A percentile compares a stretch with the other conserved stretches of the same genome.
phyloP scores from a whole-genome alignment of 2,329 filamentous ascomycete genomes.

The Triangularia setosa region DNA sequence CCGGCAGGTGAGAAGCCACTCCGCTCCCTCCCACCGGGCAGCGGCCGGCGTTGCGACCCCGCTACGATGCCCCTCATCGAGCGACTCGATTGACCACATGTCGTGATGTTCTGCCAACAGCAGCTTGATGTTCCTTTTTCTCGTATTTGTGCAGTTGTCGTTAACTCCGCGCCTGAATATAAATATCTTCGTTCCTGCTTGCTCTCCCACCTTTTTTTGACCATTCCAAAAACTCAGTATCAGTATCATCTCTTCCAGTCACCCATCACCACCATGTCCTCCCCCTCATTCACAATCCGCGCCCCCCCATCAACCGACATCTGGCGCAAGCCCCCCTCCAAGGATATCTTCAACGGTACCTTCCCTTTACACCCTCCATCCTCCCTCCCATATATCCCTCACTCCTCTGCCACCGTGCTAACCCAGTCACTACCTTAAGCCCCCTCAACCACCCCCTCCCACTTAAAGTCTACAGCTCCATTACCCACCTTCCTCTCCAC shows the following conservation, averaged over 20 bases:
- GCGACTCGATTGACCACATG: not conserved
- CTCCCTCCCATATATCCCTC: slow-evolving; percentile 6
- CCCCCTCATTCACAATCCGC: slow-evolving; percentile 49
- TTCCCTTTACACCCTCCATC: too few relatives aligned
- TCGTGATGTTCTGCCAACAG: not conserved
- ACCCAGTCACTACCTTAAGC: not conserved
- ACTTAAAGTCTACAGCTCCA: slow-evolving; percentile 31
- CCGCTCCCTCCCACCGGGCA: not conserved
- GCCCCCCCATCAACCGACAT: slow-evolving; percentile 64
- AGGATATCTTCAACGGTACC: slow-evolving; percentile 59
- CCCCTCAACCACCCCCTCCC: slow-evolving; percentile 1
- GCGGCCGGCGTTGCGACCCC: not conserved
- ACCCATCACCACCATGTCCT: slow-evolving; percentile 17
- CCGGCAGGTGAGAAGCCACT: not conserved
- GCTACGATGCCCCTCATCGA: not conserved
- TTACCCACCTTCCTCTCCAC: slow-evolving; percentile 59
- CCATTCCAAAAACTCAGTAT: too few relatives aligned
- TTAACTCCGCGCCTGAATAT: not conserved
- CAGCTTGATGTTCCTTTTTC: not conserved
- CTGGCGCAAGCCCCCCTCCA: slow-evolving; percentile 71
- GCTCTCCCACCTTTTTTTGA: not conserved
- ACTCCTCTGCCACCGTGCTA: slow-evolving; percentile 16
- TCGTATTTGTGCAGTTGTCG: not conserved
- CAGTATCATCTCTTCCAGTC: too few relatives aligned
- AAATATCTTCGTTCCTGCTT: not conserved